Evolutionary conservation across 768 basidiomycete genomes (phyloP).

Genomic region (Termitomyces sp.): DNA sequence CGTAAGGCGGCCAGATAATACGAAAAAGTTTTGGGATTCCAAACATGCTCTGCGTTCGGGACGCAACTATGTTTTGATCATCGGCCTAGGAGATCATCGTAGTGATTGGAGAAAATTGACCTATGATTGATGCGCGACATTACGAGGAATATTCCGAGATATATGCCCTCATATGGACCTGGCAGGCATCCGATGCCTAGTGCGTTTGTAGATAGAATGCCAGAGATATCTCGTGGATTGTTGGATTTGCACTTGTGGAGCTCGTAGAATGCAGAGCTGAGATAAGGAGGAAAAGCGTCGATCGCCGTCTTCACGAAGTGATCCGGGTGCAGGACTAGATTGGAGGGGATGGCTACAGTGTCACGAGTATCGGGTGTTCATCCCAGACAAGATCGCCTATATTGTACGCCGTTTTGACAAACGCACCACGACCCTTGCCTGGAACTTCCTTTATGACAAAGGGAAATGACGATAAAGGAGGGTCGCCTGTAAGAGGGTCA

Average conservation of each 20-base stretch:
- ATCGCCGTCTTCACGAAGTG: not conserved
- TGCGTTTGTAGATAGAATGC: slow-evolving; percentile 16
- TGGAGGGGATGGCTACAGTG: not conserved
- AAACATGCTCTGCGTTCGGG: slow-evolving; percentile 14
- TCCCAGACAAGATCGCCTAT: slow-evolving; percentile 14
- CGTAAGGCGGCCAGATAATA: slow-evolving; percentile 13
- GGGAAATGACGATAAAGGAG: not conserved
- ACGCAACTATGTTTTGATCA: slow-evolving; percentile 13
- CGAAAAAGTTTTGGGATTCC: slow-evolving; percentile 12
- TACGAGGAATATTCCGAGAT: slow-evolving; percentile 1
- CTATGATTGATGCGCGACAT: slow-evolving; percentile 19
- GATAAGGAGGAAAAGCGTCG: not conserved
- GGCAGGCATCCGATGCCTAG: slow-evolving; percentile 14
- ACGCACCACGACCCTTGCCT: slow-evolving; percentile 14
- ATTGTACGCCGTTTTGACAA: slow-evolving; percentile 1
- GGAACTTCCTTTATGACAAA: not conserved
- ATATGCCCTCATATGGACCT: slow-evolving; percentile 12
- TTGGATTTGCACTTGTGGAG: slow-evolving; percentile 17
- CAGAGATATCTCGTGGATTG: not conserved
- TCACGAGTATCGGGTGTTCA: slow-evolving; percentile 12
- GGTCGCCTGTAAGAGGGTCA: not conserved
- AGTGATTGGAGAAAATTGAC: slow-evolving; percentile 8
- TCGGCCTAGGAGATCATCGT: not conserved
- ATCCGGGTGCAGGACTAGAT: not conserved
- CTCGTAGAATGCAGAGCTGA: not conserved